phyloP scores from a whole-genome alignment of 202 grass and related monocot species.

The Hordeum pubiflorum region DNA sequence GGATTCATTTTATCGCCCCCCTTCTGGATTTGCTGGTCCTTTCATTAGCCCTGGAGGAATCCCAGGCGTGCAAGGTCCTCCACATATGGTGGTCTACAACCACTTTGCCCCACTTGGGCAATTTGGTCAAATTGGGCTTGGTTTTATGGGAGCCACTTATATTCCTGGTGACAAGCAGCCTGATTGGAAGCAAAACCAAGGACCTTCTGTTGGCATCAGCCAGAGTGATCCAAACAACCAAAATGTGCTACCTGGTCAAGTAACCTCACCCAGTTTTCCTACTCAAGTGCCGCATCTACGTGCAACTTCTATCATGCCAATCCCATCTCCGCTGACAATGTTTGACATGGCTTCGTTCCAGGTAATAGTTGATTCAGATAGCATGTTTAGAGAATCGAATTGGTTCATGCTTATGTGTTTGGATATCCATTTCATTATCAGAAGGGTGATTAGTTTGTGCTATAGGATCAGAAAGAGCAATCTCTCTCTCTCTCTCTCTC shows the following conservation, averaged over 20 bases:
- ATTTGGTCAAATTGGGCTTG: slow-evolving; percentile 84
- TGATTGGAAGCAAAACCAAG: slow-evolving; percentile 80
- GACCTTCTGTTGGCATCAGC: slow-evolving; percentile 43
- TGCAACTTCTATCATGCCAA: slow-evolving; percentile 76
- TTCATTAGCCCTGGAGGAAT: slow-evolving; percentile 89
- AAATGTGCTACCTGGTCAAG: slow-evolving; percentile 61
- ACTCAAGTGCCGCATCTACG: slow-evolving; percentile 58
- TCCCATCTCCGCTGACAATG: slow-evolving; percentile 71
- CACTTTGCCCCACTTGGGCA: slow-evolving; percentile 89
- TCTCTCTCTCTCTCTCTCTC: neutral
- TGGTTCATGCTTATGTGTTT: slow-evolving; percentile 1
- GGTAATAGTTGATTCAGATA: slow-evolving; percentile 35
- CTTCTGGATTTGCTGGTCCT: slow-evolving; percentile 69
- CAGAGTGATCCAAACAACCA: slow-evolving; percentile 59
- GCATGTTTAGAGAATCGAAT: slow-evolving; percentile 14
- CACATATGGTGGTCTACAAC: slow-evolving; percentile 95
- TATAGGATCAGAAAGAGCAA: neutral
- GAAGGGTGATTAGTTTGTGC: slow-evolving; percentile 2
- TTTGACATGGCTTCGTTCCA: slow-evolving; percentile 93
- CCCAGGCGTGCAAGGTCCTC: slow-evolving; percentile 73
- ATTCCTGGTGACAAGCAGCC: slow-evolving; percentile 80
- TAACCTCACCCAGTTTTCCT: slow-evolving; percentile 40
- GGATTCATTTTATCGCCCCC: slow-evolving; percentile 78
- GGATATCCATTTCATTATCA: slow-evolving; percentile 6
- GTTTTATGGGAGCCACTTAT: slow-evolving; percentile 87